These are phyloP conservation scores for Panicum hallii DNA, from an alignment of 202 grass and related monocot genomes.

Conservation along the genomic window DNA sequence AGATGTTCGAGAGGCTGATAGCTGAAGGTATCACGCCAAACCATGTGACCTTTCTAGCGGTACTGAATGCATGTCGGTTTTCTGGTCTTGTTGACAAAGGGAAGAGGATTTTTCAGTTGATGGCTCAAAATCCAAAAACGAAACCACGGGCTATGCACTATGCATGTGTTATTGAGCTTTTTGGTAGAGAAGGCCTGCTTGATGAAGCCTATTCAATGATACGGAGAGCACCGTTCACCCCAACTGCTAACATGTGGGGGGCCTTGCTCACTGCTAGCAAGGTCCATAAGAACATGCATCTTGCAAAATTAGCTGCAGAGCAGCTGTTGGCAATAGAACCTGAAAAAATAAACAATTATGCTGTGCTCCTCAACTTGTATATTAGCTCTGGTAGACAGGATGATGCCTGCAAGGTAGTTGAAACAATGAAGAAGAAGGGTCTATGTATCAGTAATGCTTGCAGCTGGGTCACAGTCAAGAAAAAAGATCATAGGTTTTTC, in stretches of 20 bases:
- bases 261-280: constrained; percentile 79
- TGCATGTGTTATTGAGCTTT: constrained; percentile 84
- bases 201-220: constrained; percentile 84
- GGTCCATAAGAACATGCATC: constrained; percentile 70
- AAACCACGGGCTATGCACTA: constrained; percentile 92
- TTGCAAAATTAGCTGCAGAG: constrained; percentile 72
- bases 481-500: constrained; percentile 69
- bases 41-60: constrained; percentile 78
- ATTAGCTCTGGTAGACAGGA: constrained; percentile 55
- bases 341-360: constrained; percentile 75
- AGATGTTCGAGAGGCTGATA: constrained; percentile 72
- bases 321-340: constrained; percentile 73
- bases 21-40: constrained; percentile 72
- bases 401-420: constrained; percentile 55
- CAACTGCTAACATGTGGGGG: constrained; percentile 83
- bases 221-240: constrained; percentile 68
- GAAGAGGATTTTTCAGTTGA: constrained; percentile 72
- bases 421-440: constrained; percentile 63
- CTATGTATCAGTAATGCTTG: constrained; percentile 56
- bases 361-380: constrained; percentile 74
- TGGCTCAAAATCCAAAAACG: constrained; percentile 55
- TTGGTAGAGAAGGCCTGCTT: constrained; percentile 78
- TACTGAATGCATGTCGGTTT: constrained; percentile 77
- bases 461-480: constrained; percentile 91
- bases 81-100: constrained; percentile 75